Evolutionary conservation across 345 rosid genomes (phyloP).

Genomic region (Aegle marmelos): DNA sequence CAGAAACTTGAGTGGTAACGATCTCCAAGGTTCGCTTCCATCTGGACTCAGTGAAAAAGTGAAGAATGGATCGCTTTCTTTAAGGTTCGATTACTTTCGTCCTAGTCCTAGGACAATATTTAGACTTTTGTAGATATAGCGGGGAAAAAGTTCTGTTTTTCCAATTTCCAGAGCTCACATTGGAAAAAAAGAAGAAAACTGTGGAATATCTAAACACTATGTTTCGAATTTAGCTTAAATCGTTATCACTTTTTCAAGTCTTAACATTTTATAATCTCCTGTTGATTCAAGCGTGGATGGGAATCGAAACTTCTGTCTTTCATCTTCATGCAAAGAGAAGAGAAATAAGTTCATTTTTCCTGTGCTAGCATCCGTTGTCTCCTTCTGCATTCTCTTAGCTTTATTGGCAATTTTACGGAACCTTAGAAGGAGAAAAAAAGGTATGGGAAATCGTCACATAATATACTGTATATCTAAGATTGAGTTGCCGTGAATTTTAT

Average conservation of each 20-base stretch:
- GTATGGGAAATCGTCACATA: too few species aligned
- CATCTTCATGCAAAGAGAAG: neutral
- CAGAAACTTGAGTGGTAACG: conserved; percentile 44
- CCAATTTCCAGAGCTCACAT: too few species aligned
- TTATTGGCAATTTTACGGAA: neutral
- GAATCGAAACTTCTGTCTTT: neutral
- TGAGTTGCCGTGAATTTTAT: too few species aligned
- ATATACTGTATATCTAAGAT: too few species aligned
- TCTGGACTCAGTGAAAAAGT: conserved; percentile 32
- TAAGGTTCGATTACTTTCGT: neutral
- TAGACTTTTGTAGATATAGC: too few species aligned
- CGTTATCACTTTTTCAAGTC: neutral
- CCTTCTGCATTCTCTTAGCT: neutral
- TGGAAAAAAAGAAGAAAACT: too few species aligned
- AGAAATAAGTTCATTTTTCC: too few species aligned
- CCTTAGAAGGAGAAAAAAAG: neutral
- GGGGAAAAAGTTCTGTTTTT: too few species aligned
- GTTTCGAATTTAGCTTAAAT: too few species aligned
- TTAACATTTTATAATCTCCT: too few species aligned
- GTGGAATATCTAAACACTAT: too few species aligned
- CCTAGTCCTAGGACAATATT: too few species aligned
- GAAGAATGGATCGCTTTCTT: conserved; percentile 21
- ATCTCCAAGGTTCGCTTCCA: conserved; percentile 51
- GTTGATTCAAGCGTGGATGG: neutral
- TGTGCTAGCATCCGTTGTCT: neutral